A percentile compares a stretch with the other conserved stretches of the same genome.
These are phyloP conservation scores for Aureobasidium sp. DNA, from an alignment of 2,329 filamentous ascomycete species.

Conservation along the genomic window DNA sequence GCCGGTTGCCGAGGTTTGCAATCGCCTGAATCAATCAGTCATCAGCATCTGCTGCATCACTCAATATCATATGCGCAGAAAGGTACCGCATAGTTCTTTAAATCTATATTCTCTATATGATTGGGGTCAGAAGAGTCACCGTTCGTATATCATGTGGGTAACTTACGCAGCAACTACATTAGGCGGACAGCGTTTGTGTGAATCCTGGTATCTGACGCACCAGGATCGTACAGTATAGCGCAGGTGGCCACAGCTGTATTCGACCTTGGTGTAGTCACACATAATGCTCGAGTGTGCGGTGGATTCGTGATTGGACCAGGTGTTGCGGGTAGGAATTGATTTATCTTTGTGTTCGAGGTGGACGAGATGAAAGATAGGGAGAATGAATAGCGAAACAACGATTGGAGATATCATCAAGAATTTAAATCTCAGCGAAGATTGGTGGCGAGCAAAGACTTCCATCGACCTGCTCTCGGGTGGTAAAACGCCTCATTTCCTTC, in stretches of 20 bases:
- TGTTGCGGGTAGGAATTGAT: too few relatives aligned
- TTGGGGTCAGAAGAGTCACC: not conserved
- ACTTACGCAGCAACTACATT: conserved; percentile 48
- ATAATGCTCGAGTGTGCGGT: conserved; percentile 36
- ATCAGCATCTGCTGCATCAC: not conserved
- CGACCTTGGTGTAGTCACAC: conserved; percentile 55
- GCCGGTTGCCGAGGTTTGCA: too few relatives aligned
- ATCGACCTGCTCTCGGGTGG: not conserved
- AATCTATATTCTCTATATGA: conserved; percentile 39
- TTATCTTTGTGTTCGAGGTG: too few relatives aligned
- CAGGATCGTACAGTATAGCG: conserved; percentile 51
- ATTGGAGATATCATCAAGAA: too few relatives aligned
- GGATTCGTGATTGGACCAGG: too few relatives aligned
- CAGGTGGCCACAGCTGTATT: conserved; percentile 50
- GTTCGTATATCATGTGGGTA: not conserved
- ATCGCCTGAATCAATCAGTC: not conserved
- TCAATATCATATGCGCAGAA: too few relatives aligned
- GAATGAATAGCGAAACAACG: too few relatives aligned
- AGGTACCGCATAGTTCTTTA: conserved; percentile 42
- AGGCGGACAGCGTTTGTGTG: conserved; percentile 49
- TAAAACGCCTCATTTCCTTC: not conserved
- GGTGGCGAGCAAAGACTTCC: not conserved
- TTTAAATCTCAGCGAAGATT: not conserved
- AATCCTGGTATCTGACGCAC: conserved; percentile 48
- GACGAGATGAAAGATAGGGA: too few relatives aligned